A percentile compares a stretch with the other conserved stretches of the same genome.
phyloP scores from a whole-genome alignment of 805 yeast species.

The Nakazawaea anatomiae region DNA sequence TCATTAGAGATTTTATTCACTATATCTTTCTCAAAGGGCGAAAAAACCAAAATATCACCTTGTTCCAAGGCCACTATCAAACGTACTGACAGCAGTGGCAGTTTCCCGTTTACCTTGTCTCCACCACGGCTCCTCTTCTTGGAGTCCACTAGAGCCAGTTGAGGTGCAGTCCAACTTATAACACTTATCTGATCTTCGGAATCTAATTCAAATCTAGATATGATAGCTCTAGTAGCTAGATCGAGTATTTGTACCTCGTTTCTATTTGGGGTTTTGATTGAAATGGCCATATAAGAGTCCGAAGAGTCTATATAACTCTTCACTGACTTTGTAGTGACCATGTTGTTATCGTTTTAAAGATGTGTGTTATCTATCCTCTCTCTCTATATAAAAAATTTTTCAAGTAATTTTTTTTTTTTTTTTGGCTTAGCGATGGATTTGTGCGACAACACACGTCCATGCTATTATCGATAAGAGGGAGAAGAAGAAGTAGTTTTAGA shows the following conservation, averaged over 20 bases:
- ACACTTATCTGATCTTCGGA: conserved; percentile 30
- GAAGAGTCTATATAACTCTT: conserved; percentile 21
- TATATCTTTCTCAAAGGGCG: conserved; percentile 35
- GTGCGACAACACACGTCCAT: not conserved
- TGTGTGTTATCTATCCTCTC: not conserved
- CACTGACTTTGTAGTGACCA: conserved; percentile 5
- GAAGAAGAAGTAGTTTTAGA: too few species aligned
- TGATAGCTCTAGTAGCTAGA: conserved; percentile 17
- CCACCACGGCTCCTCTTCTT: not conserved
- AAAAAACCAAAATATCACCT: conserved; percentile 36
- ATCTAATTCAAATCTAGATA: conserved; percentile 33
- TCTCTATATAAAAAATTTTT: conserved; percentile 9
- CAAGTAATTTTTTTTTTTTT: not conserved
- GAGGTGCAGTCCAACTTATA: conserved; percentile 29
- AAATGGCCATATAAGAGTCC: conserved; percentile 29
- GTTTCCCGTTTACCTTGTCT: not conserved
- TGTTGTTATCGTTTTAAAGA: conserved; percentile 19
- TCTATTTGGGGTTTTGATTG: conserved; percentile 36
- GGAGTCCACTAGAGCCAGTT: not conserved
- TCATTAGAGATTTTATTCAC: conserved; percentile 30
- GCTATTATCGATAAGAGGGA: too few species aligned
- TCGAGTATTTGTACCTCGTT: conserved; percentile 40
- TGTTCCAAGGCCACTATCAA: conserved; percentile 27
- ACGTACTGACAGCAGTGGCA: conserved; percentile 7
- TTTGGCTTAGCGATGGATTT: not conserved